These are phyloP conservation scores for Dacryopinax spathularia DNA, from an alignment of 768 basidiomycete genomes.

Conservation along the genomic window DNA sequence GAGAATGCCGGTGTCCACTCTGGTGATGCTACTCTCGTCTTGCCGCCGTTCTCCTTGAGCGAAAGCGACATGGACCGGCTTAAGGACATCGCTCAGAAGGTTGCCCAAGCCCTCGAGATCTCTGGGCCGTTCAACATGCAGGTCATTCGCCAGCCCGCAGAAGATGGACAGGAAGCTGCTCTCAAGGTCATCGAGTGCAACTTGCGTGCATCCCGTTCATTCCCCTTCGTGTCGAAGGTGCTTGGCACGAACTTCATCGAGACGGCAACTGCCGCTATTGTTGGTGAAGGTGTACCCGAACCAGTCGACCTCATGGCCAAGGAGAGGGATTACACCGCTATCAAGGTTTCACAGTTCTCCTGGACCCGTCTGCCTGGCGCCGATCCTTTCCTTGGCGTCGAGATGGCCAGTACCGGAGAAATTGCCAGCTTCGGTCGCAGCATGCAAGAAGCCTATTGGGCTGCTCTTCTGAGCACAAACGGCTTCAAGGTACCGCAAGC, in stretches of 20 bases:
- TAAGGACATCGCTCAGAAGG: constrained; percentile 88
- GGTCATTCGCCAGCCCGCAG: constrained; percentile 70
- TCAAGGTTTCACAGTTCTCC: constrained; percentile 97
- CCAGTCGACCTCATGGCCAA: constrained; percentile 85
- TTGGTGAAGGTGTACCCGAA: constrained; percentile 71
- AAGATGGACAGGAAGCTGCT: constrained; percentile 40
- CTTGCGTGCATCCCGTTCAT: constrained; percentile 89
- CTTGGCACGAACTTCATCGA: constrained; percentile 96
- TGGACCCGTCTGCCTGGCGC: constrained; percentile 95
- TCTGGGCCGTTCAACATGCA: constrained; percentile 99
- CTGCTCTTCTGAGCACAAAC: constrained; percentile 83
- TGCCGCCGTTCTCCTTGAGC: constrained; percentile 78
- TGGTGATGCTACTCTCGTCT: constrained; percentile 92
- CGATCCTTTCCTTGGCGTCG: constrained; percentile 92
- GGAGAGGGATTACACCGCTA: constrained; percentile 77
- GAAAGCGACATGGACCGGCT: constrained; percentile 68
- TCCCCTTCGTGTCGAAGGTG: constrained; percentile 99
- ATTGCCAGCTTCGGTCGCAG: constrained; percentile 91
- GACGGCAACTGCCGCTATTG: constrained; percentile 76
- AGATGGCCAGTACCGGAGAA: constrained; percentile 98
- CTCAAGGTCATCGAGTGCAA: constrained; percentile 99
- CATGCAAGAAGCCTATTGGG: constrained; percentile 92
- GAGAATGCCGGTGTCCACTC: constrained; percentile 99
- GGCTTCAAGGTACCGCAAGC: constrained; percentile 84
- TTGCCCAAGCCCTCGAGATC: constrained; percentile 86